Percentiles rank a stretch among this genome's conserved stretches.
phyloP scores from a whole-genome alignment of 1,139 yeast species.

The Sugiyamaella castrensis region DNA sequence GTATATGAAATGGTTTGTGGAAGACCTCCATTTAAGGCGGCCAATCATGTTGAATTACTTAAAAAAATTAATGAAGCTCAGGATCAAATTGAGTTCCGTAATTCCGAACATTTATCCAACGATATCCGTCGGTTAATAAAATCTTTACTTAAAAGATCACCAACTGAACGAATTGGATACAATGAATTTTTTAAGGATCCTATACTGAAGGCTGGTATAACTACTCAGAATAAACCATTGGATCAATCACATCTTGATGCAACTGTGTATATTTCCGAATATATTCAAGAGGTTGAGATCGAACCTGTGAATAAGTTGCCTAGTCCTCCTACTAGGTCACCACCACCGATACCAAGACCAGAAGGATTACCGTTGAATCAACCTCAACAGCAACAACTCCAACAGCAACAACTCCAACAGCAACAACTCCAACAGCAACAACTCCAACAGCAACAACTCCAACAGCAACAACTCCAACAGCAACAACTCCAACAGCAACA shows the following conservation, averaged over 20 bases:
- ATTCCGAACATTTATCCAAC: slow-evolving; percentile 48
- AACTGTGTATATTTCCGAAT: slow-evolving; percentile 79
- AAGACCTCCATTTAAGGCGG: slow-evolving; percentile 90
- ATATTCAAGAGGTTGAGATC: slow-evolving; percentile 38
- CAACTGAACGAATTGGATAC: slow-evolving; percentile 84
- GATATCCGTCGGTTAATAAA: slow-evolving; percentile 67
- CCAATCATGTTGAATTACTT: slow-evolving; percentile 83
- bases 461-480: not conserved
- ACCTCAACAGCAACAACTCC: not conserved
- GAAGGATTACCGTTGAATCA: slow-evolving; percentile 20
- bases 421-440: not conserved
- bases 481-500: not conserved
- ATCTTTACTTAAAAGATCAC: slow-evolving; percentile 74
- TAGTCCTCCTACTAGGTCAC: not conserved
- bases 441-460: not conserved
- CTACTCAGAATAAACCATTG: slow-evolving; percentile 52
- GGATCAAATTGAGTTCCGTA: slow-evolving; percentile 73
- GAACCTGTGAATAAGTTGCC: not conserved
- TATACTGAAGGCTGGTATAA: slow-evolving; percentile 47
- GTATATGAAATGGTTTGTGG: slow-evolving; percentile 94
- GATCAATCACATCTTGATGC: slow-evolving; percentile 72
- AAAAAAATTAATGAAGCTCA: slow-evolving; percentile 79
- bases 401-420: not conserved
- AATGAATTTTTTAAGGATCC: slow-evolving; percentile 72
- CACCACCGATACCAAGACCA: slow-evolving; percentile 8